Percentiles rank a stretch among this genome's conserved stretches.
phyloP scores from a whole-genome alignment of 2,329 filamentous ascomycete species.

The Furcasterigmium furcatum region DNA sequence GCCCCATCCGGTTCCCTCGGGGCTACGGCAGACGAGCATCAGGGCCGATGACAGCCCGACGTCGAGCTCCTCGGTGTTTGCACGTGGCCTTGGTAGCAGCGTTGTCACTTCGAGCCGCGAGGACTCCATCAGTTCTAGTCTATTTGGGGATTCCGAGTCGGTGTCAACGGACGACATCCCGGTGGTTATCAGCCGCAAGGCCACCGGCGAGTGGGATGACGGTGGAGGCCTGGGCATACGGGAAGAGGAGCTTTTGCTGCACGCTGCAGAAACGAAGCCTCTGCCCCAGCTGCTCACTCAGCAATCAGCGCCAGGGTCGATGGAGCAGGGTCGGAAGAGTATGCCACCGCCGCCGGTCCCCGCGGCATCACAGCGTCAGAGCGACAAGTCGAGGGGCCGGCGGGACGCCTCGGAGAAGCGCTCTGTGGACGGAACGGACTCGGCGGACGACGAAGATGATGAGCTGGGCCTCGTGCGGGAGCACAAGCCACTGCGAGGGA shows the following conservation, averaged over 20 bases:
- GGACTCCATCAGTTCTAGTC: slow-evolving; percentile 83
- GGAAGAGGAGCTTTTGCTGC: slow-evolving; percentile 48
- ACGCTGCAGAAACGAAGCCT: slow-evolving; percentile 32
- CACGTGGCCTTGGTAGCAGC: slow-evolving; percentile 67
- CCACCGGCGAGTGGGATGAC: slow-evolving; percentile 75
- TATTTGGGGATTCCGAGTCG: slow-evolving; percentile 83
- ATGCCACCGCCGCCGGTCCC: slow-evolving; percentile 14
- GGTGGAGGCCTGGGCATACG: slow-evolving; percentile 74
- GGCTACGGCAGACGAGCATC: slow-evolving; percentile 60
- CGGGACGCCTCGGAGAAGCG: slow-evolving; percentile 73
- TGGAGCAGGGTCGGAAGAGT: slow-evolving; percentile 41
- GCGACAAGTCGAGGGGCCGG: slow-evolving; percentile 72
- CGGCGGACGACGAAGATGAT: slow-evolving; percentile 92
- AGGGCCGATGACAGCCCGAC: slow-evolving; percentile 80
- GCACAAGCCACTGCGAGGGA: slow-evolving; percentile 46
- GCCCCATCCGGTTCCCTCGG: slow-evolving; percentile 59
- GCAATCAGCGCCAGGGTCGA: slow-evolving; percentile 61
- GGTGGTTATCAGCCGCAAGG: slow-evolving; percentile 70
- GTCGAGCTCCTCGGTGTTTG: slow-evolving; percentile 70
- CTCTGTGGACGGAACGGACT: slow-evolving; percentile 72
- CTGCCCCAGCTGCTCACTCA: slow-evolving; percentile 55
- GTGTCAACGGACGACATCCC: slow-evolving; percentile 75
- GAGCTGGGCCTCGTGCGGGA: slow-evolving; percentile 60
- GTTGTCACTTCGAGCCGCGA: slow-evolving; percentile 78
- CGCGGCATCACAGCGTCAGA: slow-evolving; percentile 59